Conservation (phyloP, 2,329 filamentous ascomycete species). For the Paradendryphiella salina region DNA sequence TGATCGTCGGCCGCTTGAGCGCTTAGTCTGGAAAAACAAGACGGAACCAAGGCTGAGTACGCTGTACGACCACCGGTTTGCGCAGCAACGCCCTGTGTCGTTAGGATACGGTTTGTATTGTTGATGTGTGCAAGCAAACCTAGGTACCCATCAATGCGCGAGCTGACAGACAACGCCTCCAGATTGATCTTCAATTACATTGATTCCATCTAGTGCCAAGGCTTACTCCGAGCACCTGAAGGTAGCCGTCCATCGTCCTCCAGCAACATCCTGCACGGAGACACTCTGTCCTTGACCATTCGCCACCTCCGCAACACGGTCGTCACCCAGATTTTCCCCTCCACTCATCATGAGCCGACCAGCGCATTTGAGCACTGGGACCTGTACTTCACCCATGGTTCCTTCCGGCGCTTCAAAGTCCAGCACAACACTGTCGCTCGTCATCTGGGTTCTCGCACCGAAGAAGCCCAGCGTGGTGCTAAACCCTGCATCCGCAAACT, state of each 20-base stretch:
- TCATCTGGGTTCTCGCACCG: slow-evolving; percentile 33
- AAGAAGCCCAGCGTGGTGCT: slow-evolving; percentile 46
- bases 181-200: not conserved
- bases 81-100: not conserved
- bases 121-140: not conserved
- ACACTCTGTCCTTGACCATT: slow-evolving; percentile 19
- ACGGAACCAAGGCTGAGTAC: not conserved
- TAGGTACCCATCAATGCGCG: not conserved
- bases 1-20: not conserved
- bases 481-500: slow-evolving; percentile 46
- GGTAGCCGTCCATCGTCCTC: slow-evolving; percentile 30
- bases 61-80: not conserved
- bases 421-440: slow-evolving; percentile 21
- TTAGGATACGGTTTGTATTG: not conserved
- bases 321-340: slow-evolving; percentile 18
- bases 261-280: slow-evolving; percentile 19
- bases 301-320: slow-evolving; percentile 22
- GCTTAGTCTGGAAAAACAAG: not conserved
- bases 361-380: slow-evolving; percentile 27
- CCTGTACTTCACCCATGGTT: slow-evolving; percentile 35
- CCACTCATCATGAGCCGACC: slow-evolving; percentile 29
- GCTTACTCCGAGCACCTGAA: slow-evolving; percentile 16
- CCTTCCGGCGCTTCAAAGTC: slow-evolving; percentile 38
- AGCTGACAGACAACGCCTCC: not conserved
- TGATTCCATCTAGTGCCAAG: no score